Evolutionary conservation across 2,329 filamentous ascomycete genomes (phyloP).

Genomic region (Tolypocladium paradoxum): DNA sequence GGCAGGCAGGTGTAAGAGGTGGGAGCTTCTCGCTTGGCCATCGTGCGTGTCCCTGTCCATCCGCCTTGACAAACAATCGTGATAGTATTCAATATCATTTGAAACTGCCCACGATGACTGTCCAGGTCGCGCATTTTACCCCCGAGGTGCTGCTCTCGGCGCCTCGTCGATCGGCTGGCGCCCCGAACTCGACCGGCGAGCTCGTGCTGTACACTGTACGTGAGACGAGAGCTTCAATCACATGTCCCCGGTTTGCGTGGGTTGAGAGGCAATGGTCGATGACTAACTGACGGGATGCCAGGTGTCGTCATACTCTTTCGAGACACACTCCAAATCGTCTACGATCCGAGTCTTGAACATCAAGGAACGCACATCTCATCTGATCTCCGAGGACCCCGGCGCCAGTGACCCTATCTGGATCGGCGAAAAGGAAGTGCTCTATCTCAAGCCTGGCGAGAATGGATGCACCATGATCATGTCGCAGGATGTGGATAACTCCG

Average conservation of each 20-base stretch:
- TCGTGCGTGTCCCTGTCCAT: background rate
- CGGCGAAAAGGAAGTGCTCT: constrained; percentile 49
- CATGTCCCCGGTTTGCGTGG: background rate
- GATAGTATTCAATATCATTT: background rate
- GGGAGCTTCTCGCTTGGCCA: background rate
- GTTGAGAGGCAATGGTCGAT: background rate
- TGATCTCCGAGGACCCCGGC: constrained; percentile 53
- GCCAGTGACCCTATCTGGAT: constrained; percentile 71
- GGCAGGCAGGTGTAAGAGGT: background rate
- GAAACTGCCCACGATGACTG: constrained; percentile 44
- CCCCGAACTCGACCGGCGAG: constrained; percentile 58
- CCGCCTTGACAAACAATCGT: background rate
- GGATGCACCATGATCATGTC: constrained; percentile 36
- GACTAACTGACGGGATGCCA: constrained; percentile 17
- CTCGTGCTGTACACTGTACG: constrained; percentile 53
- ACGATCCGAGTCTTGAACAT: constrained; percentile 66
- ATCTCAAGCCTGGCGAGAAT: constrained; percentile 40
- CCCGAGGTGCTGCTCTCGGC: constrained; percentile 68
- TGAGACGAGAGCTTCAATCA: background rate
- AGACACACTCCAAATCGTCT: constrained; percentile 55
- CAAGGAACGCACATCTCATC: constrained; percentile 49
- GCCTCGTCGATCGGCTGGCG: constrained; percentile 57
- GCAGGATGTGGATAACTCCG: constrained; percentile 21
- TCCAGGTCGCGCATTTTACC: constrained; percentile 60
- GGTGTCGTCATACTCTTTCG: constrained; percentile 70